These are phyloP conservation scores for Eruca vesicaria DNA, from an alignment of 441 rosid genomes.

Conservation along the genomic window DNA sequence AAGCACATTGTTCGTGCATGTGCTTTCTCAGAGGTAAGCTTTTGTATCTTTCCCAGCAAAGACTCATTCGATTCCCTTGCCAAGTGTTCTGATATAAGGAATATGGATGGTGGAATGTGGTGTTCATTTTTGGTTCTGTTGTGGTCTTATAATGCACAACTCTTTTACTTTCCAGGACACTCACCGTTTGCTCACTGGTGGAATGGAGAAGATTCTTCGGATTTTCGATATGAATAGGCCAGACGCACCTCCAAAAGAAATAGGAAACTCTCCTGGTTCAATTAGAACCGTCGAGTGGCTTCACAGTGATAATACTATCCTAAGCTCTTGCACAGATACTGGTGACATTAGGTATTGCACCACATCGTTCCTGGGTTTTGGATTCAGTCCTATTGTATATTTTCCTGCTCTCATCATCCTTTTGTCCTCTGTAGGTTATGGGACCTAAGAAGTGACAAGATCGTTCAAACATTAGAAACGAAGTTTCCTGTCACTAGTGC, in stretches of 20 bases:
- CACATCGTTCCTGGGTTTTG: background rate
- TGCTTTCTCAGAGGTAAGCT: conserved; percentile 80
- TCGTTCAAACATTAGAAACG: conserved; percentile 83
- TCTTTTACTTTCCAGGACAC: conserved; percentile 56
- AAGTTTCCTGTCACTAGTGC: conserved; percentile 87
- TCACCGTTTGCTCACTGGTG: conserved; percentile 82
- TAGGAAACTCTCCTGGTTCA: conserved; percentile 80
- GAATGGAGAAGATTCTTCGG: conserved; percentile 86
- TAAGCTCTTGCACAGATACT: conserved; percentile 85
- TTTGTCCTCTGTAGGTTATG: conserved; percentile 57
- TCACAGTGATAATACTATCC: conserved; percentile 85
- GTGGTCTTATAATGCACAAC: conserved; percentile 9
- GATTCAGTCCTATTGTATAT: background rate
- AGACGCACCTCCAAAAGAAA: conserved; percentile 82
- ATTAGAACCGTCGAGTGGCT: conserved; percentile 92
- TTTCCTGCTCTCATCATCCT: conserved; percentile 1
- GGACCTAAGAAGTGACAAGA: conserved; percentile 84
- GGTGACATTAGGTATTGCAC: conserved; percentile 78
- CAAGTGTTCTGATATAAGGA: background rate
- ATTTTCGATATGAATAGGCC: conserved; percentile 79
- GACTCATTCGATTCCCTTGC: background rate
- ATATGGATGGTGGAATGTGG: background rate
- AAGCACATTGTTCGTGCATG: conserved; percentile 98
- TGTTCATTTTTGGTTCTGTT: background rate
- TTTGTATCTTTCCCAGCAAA: conserved; percentile 2